Evolutionary conservation across 2,329 filamentous ascomycete genomes (phyloP).

Genomic region (Epichloe glyceriae): DNA sequence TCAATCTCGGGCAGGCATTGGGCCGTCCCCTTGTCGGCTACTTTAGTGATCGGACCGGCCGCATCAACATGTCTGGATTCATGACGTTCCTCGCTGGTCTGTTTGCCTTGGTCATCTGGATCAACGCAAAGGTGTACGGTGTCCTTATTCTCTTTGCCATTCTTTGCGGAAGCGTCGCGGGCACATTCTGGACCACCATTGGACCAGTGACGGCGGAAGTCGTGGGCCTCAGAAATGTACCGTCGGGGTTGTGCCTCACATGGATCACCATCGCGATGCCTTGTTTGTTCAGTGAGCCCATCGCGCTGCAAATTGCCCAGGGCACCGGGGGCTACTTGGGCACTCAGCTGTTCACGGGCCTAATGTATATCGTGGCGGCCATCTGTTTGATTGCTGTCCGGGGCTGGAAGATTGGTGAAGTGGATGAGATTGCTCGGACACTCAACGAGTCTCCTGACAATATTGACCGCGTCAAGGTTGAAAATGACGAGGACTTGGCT

Average conservation of each 20-base stretch:
- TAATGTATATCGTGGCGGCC: conserved; percentile 43
- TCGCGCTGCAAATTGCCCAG: conserved; percentile 41
- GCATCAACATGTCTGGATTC: conserved; percentile 57
- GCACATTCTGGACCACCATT: conserved; percentile 58
- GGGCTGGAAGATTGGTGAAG: conserved; percentile 26
- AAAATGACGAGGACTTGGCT: conserved; percentile 17
- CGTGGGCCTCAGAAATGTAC: conserved; percentile 55
- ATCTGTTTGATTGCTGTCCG: conserved; percentile 20
- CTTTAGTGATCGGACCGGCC: conserved; percentile 55
- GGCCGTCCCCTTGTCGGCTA: conserved; percentile 62
- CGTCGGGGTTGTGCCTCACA: conserved; percentile 53
- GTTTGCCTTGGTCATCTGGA: conserved; percentile 60
- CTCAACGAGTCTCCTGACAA: conserved; percentile 17
- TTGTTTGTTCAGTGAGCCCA: conserved; percentile 54
- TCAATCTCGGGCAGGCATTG: conserved; percentile 55
- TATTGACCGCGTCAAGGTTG: conserved; percentile 18
- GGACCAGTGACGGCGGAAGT: conserved; percentile 62
- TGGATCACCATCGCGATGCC: conserved; percentile 63
- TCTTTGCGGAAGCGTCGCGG: conserved; percentile 56
- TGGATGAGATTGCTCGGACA: conserved; percentile 19
- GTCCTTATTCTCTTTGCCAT: conserved; percentile 60
- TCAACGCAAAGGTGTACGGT: conserved; percentile 48
- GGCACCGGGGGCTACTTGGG: conserved; percentile 35
- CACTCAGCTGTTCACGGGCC: conserved; percentile 45
- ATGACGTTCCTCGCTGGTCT: conserved; percentile 53